These are phyloP conservation scores for Mycocalia duriaeana DNA, from an alignment of 1,284 basidiomycete species.

Conservation along the genomic window DNA sequence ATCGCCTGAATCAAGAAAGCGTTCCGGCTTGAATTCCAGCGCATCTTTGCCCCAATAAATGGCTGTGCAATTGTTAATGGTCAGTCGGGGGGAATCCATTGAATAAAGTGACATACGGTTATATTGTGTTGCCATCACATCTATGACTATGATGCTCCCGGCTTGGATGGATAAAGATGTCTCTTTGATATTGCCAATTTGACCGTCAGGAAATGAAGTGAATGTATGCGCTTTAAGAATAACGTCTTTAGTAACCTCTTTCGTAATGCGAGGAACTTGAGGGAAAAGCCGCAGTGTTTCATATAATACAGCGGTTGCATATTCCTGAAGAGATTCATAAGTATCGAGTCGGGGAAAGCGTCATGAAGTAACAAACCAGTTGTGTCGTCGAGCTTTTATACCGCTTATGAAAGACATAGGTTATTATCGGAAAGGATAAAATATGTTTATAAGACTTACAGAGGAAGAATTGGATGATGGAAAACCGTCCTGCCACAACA, in stretches of 20 bases:
- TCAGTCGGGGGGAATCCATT: conserved; percentile 8
- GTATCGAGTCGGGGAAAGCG: not conserved
- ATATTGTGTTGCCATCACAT: conserved; percentile 24
- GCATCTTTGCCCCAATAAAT: conserved; percentile 43
- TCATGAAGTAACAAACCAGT: conserved; percentile 19
- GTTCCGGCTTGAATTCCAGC: conserved; percentile 38
- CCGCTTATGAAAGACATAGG: conserved; percentile 18
- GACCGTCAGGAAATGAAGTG: conserved; percentile 18
- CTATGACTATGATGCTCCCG: conserved; percentile 34
- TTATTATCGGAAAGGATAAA: not conserved
- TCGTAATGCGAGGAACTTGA: conserved; percentile 34
- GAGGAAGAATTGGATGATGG: conserved; percentile 14
- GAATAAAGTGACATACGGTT: conserved; percentile 18
- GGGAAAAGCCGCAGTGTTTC: conserved; percentile 41
- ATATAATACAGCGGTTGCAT: conserved; percentile 34
- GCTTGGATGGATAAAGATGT: conserved; percentile 32
- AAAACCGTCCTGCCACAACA: conserved; percentile 28
- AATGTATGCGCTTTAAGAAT: conserved; percentile 31
- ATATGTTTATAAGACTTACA: conserved; percentile 14
- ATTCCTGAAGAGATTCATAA: conserved; percentile 26
- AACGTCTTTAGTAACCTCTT: conserved; percentile 30
- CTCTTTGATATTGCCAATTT: conserved; percentile 23
- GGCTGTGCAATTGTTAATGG: conserved; percentile 25
- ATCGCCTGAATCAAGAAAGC: conserved; percentile 39
- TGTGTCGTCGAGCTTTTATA: conserved; percentile 31